Evolutionary conservation across 2,329 filamentous ascomycete genomes (phyloP).

Genomic region (Botrytis hyacinthi): DNA sequence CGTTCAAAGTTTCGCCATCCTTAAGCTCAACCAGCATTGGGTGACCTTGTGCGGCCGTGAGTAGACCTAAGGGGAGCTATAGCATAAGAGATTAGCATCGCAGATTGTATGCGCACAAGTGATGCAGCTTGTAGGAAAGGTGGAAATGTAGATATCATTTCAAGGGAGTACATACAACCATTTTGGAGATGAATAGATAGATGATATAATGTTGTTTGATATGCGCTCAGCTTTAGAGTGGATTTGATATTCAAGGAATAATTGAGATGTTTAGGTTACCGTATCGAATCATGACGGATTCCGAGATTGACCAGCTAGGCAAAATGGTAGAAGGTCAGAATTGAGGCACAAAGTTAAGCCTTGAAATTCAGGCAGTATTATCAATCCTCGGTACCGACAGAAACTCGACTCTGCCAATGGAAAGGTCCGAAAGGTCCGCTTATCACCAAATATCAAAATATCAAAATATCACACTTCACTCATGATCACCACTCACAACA

Average conservation of each 20-base stretch:
- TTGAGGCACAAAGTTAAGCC: neutral
- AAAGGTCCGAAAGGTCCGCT: neutral
- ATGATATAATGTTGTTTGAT: constrained; percentile 7
- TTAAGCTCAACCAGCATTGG: constrained; percentile 98
- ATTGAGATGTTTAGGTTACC: neutral
- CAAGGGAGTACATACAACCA: constrained; percentile 15
- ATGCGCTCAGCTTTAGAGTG: constrained; percentile 1
- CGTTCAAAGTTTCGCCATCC: constrained; percentile 96
- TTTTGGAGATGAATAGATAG: neutral
- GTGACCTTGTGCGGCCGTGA: constrained; percentile 95
- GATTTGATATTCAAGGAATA: constrained; percentile 8
- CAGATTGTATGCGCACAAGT: neutral
- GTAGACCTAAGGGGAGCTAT: constrained; percentile 72
- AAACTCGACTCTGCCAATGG: neutral
- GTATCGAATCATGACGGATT: constrained; percentile 5
- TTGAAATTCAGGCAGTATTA: neutral
- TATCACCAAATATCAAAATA: neutral
- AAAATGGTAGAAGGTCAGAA: neutral
- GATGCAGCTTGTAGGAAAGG: neutral
- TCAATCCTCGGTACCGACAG: neutral
- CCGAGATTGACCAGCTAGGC: neutral
- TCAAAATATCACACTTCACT: neutral
- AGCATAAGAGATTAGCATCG: neutral
- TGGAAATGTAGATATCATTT: neutral
- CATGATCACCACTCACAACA: neutral